A percentile compares a stretch with the other conserved stretches of the same genome.
phyloP scores from a whole-genome alignment of 1,284 basidiomycete genomes.

The Ustilago cynodontis region DNA sequence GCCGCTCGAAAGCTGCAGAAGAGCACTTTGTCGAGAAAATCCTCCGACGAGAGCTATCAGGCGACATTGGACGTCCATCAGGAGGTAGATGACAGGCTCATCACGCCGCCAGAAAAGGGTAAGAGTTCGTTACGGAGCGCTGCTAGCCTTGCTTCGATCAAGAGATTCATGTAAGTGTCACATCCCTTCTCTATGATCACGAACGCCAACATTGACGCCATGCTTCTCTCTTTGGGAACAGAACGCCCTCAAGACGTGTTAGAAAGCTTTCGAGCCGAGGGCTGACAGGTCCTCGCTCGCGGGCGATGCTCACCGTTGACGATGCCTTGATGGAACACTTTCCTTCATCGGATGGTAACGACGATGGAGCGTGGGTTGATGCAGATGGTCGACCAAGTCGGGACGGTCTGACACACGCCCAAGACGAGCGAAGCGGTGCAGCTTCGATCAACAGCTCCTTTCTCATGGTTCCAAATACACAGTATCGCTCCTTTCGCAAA shows the following conservation, averaged over 20 bases:
- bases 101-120: constrained; percentile 28
- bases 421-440: neutral
- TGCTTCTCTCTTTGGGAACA: neutral
- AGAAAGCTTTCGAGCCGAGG: constrained; percentile 30
- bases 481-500: neutral
- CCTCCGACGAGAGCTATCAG: constrained; percentile 26
- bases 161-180: constrained; percentile 27
- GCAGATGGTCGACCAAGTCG: constrained; percentile 21
- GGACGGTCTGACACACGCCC: neutral
- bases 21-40: constrained; percentile 19
- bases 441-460: neutral
- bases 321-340: constrained; percentile 10
- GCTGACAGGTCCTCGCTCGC: constrained; percentile 2
- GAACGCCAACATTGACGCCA: neutral
- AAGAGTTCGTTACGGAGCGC: constrained; percentile 23
- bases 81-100: neutral
- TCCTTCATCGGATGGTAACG: neutral
- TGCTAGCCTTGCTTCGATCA: constrained; percentile 30
- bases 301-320: constrained; percentile 19
- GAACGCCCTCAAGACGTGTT: constrained; percentile 32
- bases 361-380: constrained; percentile 18
- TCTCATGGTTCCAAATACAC: neutral
- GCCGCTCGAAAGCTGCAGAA: constrained; percentile 31
- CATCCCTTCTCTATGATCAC: neutral
- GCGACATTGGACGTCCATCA: constrained; percentile 5